Evolutionary conservation across 768 basidiomycete species (phyloP).

Genomic region (Cantharellus anzutake): DNA sequence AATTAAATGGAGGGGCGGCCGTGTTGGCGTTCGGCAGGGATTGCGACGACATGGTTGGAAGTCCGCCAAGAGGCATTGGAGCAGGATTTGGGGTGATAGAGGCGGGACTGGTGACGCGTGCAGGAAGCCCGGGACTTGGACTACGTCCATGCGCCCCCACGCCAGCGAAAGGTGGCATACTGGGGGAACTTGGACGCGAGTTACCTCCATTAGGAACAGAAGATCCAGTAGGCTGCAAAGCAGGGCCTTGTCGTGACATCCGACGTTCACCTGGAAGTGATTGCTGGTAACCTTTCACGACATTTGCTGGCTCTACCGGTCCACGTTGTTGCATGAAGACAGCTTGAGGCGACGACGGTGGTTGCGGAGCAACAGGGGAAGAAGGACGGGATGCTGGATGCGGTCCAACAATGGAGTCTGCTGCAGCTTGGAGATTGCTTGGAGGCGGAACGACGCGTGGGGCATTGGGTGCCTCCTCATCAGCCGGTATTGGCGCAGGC

Average conservation of each 20-base stretch:
- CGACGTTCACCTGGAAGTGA: conserved; percentile 62
- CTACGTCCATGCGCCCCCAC: conserved; percentile 51
- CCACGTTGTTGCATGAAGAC: conserved; percentile 48
- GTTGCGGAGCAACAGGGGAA: conserved; percentile 29
- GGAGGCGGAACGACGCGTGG: not conserved
- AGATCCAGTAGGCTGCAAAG: conserved; percentile 11
- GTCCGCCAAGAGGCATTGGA: conserved; percentile 2
- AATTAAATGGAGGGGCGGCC: conserved; percentile 9
- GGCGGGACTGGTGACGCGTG: conserved; percentile 32
- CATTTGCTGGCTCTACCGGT: conserved; percentile 27
- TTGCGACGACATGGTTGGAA: conserved; percentile 8
- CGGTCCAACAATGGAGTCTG: conserved; percentile 58
- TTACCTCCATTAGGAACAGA: conserved; percentile 27
- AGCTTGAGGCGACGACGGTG: conserved; percentile 33
- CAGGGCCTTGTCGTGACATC: conserved; percentile 12
- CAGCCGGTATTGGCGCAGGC: not conserved
- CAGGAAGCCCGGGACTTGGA: conserved; percentile 22
- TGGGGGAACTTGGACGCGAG: conserved; percentile 22
- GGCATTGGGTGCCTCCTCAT: not conserved
- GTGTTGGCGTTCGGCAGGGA: conserved; percentile 10
- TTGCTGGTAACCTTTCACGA: conserved; percentile 60
- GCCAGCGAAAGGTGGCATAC: conserved; percentile 35
- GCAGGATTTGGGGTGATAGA: conserved; percentile 21
- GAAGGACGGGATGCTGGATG: conserved; percentile 57
- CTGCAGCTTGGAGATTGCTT: conserved; percentile 51